Evolutionary conservation across 441 rosid genomes (phyloP).

Genomic region (Populus hybrid): DNA sequence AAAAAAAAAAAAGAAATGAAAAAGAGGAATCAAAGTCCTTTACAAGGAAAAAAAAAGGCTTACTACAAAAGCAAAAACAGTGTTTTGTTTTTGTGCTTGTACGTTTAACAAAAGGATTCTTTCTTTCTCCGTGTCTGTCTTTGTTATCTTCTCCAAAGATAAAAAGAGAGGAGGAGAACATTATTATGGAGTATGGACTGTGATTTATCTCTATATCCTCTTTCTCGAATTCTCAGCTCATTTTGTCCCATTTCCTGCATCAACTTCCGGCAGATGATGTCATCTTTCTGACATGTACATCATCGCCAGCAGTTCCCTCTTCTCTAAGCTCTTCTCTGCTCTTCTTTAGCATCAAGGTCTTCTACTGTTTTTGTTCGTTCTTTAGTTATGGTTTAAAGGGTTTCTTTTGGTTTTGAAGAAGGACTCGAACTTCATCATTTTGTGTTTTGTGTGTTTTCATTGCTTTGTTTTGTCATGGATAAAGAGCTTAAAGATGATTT

Average conservation of each 20-base stretch:
- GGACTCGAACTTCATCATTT: not conserved
- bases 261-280: slow-evolving; percentile 29
- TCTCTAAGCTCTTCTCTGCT: slow-evolving; percentile 8
- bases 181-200: slow-evolving; percentile 45
- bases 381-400: not conserved
- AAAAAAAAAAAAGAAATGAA: not conserved
- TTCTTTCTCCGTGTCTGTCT: not conserved
- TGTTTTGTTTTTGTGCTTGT: not conserved
- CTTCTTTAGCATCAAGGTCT: slow-evolving; percentile 17
- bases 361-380: not conserved
- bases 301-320: slow-evolving; percentile 17
- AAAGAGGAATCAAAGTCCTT: not conserved
- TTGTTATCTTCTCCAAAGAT: slow-evolving; percentile 29
- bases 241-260: slow-evolving; percentile 16
- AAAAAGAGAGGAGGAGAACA: not conserved
- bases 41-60: not conserved
- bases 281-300: slow-evolving; percentile 23
- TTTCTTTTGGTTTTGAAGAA: not conserved
- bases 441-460: not conserved
- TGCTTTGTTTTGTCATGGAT: not conserved
- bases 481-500: not conserved
- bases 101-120: not conserved
- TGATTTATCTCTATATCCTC: slow-evolving; percentile 14
- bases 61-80: not conserved
- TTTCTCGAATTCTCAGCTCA: slow-evolving; percentile 34